A percentile compares a stretch with the other conserved stretches of the same genome.
These are phyloP conservation scores for Stephania cephalantha DNA, from an alignment of 164 flowering plant genomes.

Conservation along the genomic window DNA sequence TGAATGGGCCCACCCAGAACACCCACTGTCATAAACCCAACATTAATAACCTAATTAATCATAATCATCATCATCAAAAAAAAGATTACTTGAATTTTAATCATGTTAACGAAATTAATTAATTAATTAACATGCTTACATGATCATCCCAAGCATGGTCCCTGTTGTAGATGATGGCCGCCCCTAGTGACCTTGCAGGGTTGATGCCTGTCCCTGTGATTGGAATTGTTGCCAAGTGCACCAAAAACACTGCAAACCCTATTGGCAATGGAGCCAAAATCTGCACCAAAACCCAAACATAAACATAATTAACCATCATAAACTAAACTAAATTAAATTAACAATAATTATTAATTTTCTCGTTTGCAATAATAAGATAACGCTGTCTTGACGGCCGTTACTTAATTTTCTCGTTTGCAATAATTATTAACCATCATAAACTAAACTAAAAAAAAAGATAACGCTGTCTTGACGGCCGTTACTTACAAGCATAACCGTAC, in stretches of 20 bases:
- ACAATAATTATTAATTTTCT: neutral
- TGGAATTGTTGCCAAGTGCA: slow-evolving; percentile 71
- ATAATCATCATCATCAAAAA: neutral
- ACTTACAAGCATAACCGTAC: neutral
- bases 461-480: neutral
- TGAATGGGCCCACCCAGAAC: slow-evolving; percentile 19
- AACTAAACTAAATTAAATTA: too few relatives aligned
- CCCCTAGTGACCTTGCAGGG: slow-evolving; percentile 71
- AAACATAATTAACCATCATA: too few relatives aligned
- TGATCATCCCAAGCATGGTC: slow-evolving; percentile 59
- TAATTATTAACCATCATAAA: too few relatives aligned
- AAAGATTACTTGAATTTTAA: too few relatives aligned
- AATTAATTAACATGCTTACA: slow-evolving; percentile 22
- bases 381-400: neutral
- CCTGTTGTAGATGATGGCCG: slow-evolving; percentile 57
- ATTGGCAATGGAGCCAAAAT: slow-evolving; percentile 60
- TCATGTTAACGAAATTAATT: neutral
- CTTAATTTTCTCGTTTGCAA: too few relatives aligned
- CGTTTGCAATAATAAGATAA: too few relatives aligned
- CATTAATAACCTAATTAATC: neutral
- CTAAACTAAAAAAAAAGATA: neutral
- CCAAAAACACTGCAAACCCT: slow-evolving; percentile 69
- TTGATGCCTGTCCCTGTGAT: slow-evolving; percentile 70
- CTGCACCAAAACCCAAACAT: slow-evolving; percentile 20
- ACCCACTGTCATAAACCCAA: slow-evolving; percentile 11